Base-by-base conservation (phyloP, 257 asterid genomes). In the Osmanthus fragrans region DNA sequence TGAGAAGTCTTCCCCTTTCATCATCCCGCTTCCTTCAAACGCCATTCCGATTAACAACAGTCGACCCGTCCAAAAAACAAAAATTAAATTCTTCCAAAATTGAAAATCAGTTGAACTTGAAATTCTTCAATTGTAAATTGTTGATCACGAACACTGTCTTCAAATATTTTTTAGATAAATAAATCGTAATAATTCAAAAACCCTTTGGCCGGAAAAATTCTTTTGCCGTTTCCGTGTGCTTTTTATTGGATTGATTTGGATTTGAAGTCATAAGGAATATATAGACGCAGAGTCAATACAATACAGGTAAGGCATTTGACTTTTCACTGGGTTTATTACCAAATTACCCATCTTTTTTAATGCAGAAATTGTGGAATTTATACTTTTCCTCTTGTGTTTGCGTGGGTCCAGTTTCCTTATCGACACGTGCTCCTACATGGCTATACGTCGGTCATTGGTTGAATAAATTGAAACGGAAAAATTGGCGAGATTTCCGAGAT, bases 1-100 rank as follows among this genome's bases (percentile, higher is more conserved):
- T 7, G 75, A 70, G 56, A 78, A 64, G 71, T 84, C 87, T 65
- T 73, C 87, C 2, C 76, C 40, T 51, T 73, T 86, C 80, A 79
- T 86, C 78, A 75, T 82, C 71, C 79, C 0, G 51, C 23, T 60
- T 70, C 73, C 16, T 49, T 73, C 56, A 47, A 65, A 74, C 39
- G 30, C 30, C 15, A n/a, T 58, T 58, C 66, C 30, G 72, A 77
- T 34, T 40, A 81, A 65, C 29, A 77, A 68, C 76, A 72, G 76
- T 39, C 83, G 77, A 27, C 76, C 73, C 84, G 79, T 80, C 76
- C 76, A 82, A 45, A 45, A 5, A 4, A 3, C 9, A 37, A 37
- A 8, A 37, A 27, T 32, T 12, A 34, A 76, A 67, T 27, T 13
- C 58, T 49, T 49, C 47, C 16, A 16, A 70, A 34, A 45, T 63